phyloP scores from a whole-genome alignment of 805 yeast genomes.

The Starmerella vaccinii region DNA sequence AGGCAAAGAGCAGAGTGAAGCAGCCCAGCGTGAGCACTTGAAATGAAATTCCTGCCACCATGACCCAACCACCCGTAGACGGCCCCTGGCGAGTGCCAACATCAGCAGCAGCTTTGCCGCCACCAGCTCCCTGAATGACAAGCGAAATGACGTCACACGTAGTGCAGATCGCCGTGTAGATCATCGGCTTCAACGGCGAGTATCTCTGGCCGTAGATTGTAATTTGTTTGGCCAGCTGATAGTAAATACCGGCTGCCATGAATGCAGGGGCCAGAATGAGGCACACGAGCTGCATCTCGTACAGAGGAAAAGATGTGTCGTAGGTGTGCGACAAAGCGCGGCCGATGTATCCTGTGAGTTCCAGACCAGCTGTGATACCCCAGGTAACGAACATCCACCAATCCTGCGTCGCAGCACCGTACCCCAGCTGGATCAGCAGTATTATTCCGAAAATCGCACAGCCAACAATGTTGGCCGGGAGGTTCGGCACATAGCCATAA shows the following conservation, averaged over 20 bases:
- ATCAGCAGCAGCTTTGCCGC: constrained; percentile 50
- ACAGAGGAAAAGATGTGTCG: constrained; percentile 34
- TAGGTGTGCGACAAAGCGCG: constrained; percentile 40
- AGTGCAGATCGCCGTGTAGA: constrained; percentile 55
- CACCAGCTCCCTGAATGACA: constrained; percentile 64
- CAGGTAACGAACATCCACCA: constrained; percentile 59
- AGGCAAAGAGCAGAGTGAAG: constrained; percentile 43
- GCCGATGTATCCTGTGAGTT: constrained; percentile 58
- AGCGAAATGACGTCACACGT: constrained; percentile 55
- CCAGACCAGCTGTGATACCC: constrained; percentile 47
- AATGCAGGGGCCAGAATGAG: constrained; percentile 75
- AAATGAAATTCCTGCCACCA: constrained; percentile 68
- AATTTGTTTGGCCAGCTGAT: constrained; percentile 53
- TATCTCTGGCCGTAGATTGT: constrained; percentile 49
- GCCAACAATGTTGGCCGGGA: constrained; percentile 50
- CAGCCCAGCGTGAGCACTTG: constrained; percentile 63
- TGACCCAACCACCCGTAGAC: constrained; percentile 47
- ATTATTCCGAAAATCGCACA: constrained; percentile 45
- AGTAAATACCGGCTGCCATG: constrained; percentile 75
- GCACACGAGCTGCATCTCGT: constrained; percentile 53
- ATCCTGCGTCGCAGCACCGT: constrained; percentile 42
- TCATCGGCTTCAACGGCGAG: constrained; percentile 46
- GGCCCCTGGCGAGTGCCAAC: constrained; percentile 33
- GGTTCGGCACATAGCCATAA: constrained; percentile 36
- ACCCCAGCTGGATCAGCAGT: constrained; percentile 35